Evolutionary conservation across 1,139 yeast genomes (phyloP).

Genomic region (Pichia kudriavzevii): DNA sequence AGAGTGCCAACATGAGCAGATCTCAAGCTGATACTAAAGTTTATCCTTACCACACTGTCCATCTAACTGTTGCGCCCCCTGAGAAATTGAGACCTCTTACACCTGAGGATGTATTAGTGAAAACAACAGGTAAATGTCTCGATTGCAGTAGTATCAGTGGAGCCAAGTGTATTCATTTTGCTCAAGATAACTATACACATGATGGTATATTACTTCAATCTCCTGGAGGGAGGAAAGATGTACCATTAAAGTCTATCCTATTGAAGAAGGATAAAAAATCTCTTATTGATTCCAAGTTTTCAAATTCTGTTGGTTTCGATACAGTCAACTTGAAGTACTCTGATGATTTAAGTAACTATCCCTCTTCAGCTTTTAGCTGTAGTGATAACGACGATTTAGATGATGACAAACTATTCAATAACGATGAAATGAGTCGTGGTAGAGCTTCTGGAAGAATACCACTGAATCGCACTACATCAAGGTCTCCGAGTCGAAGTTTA

Average conservation of each 20-base stretch:
- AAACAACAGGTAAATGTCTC: conserved; percentile 11
- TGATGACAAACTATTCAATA: not conserved
- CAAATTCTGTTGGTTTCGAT: conserved; percentile 30
- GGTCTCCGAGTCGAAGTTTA: conserved; percentile 12
- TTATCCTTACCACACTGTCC: conserved; percentile 20
- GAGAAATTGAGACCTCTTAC: conserved; percentile 18
- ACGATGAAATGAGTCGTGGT: conserved; percentile 8
- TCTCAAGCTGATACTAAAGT: conserved; percentile 8
- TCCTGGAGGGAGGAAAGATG: not conserved
- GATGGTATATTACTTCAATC: not conserved
- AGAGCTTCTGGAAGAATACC: not conserved
- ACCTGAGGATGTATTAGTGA: conserved; percentile 14
- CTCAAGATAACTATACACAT: not conserved
- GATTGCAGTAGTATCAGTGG: conserved; percentile 6
- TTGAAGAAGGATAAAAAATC: conserved; percentile 6
- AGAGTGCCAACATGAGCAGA: conserved; percentile 1
- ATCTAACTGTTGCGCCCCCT: conserved; percentile 15
- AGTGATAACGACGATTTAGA: conserved; percentile 3
- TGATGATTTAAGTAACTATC: conserved; percentile 19
- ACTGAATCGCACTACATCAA: conserved; percentile 6
- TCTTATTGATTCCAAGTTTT: conserved; percentile 10
- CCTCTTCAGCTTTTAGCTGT: conserved; percentile 11
- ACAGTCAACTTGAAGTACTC: conserved; percentile 34
- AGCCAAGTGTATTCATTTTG: conserved; percentile 5
- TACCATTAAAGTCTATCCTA: conserved; percentile 11